Base-by-base conservation (phyloP, 208 protist species). In the Endotrypanum monterogeii region DNA sequence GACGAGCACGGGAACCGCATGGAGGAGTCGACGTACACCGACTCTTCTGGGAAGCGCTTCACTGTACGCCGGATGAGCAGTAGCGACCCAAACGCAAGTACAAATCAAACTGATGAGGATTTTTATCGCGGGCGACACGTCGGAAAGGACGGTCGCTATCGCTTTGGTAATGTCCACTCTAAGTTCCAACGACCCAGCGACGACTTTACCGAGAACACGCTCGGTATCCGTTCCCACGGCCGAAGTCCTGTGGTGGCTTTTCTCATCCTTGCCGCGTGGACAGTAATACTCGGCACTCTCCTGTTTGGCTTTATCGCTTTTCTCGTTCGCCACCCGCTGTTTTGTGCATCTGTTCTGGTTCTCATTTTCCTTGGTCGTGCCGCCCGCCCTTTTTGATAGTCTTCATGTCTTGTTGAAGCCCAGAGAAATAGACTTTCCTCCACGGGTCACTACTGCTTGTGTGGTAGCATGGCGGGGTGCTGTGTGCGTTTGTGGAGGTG, bases 1-100 rank as follows among this genome's bases (percentile, higher is more conserved):
- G 90, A 97, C 67, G 81, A 67, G 16, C 76, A 88, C 58, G 93
- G 93, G 18, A 95, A 97, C 78, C 87, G 87, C 25, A 88, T 94
- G 77, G 93, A 97, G 89, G 90, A 97, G 73, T 79, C 76, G 32
- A 90, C 82, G 18, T 97, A 88, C 83, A 83, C 75, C 39, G 89
- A 94, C 65, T 67, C 90, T 14, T 65, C 83, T 55, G 93, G 93
- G 1, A 86, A 71, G 50, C 80, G 81, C 28, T 97, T 88, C 78
- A 94, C 86, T 7, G 88, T 94, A n/a, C 93, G 86, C 46, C 87
- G 79, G 57, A 73, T 65, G 39, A 86, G 73, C 58, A 94, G 88
- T 70, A 80, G 44, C 52, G 71, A 96, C 71, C 85, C 88, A 16
- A 91, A 90, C 63, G 88, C 84, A 41, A 92, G 91, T 73, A 81